phyloP scores from a whole-genome alignment of 768 basidiomycete genomes.

The Kwoniella newhampshirensis region DNA sequence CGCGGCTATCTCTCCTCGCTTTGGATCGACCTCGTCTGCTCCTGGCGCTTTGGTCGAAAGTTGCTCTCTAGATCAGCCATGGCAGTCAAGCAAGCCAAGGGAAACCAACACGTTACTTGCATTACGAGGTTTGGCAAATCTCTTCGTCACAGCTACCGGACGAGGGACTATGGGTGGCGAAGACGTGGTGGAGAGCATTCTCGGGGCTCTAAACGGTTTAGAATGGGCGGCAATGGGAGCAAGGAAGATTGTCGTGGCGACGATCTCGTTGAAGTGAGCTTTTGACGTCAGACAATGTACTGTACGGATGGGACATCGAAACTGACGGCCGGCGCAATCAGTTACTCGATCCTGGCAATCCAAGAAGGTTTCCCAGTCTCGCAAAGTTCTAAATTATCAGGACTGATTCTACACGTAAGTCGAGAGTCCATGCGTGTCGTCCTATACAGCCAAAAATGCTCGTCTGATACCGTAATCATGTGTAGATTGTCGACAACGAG shows the following conservation, averaged over 20 bases:
- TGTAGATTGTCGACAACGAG: slow-evolving; percentile 47
- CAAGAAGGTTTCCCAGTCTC: slow-evolving; percentile 23
- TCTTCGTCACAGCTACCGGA: slow-evolving; percentile 59
- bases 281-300: background rate
- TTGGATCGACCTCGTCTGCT: slow-evolving; percentile 58
- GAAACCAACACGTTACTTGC: slow-evolving; percentile 84
- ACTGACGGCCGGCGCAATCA: slow-evolving; percentile 20
- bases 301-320: background rate
- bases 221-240: slow-evolving; percentile 65
- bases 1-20: slow-evolving; percentile 62
- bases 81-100: slow-evolving; percentile 64
- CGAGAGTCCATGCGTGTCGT: background rate
- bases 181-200: slow-evolving; percentile 34
- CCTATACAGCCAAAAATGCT: no score
- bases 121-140: slow-evolving; percentile 76
- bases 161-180: slow-evolving; percentile 19
- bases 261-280: slow-evolving; percentile 83
- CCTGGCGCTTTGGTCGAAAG: slow-evolving; percentile 66
- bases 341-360: slow-evolving; percentile 49
- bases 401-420: slow-evolving; percentile 41
- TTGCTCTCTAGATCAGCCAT: slow-evolving; percentile 65
- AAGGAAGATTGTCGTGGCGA: slow-evolving; percentile 74
- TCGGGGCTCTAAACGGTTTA: slow-evolving; percentile 58
- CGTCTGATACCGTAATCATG: no score
- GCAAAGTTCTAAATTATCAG: slow-evolving; percentile 24